Conservation (phyloP, 768 basidiomycete genomes). For the Mycena epipterygia region DNA sequence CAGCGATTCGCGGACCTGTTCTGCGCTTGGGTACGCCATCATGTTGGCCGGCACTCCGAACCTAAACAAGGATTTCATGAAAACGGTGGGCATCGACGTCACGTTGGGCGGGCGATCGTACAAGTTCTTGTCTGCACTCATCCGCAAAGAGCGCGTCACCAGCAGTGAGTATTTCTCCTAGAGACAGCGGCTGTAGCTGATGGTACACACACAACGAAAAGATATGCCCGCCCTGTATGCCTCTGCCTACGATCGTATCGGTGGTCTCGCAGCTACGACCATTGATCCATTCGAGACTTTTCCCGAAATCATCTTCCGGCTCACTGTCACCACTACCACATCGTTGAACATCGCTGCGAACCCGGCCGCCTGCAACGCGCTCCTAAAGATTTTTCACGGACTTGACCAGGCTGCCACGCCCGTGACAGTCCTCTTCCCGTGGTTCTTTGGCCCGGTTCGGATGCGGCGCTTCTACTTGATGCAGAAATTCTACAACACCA, state of each 20-base stretch:
- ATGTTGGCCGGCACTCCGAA: constrained; percentile 18
- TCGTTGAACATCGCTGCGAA: constrained; percentile 9
- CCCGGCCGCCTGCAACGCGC: neutral
- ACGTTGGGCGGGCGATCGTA: constrained; percentile 17
- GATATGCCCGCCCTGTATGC: constrained; percentile 2
- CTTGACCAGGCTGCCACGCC: constrained; percentile 11
- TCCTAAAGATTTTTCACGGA: constrained; percentile 1
- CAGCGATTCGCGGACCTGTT: constrained; percentile 1
- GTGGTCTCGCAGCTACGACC: neutral
- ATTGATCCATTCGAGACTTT: constrained; percentile 15
- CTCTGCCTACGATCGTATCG: neutral
- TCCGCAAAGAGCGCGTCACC: constrained; percentile 13
- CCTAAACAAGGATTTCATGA: constrained; percentile 20
- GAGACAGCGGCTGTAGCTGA: neutral
- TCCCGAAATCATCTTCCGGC: no score
- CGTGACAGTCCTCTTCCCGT: constrained; percentile 15
- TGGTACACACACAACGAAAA: neutral
- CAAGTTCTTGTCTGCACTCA: constrained; percentile 10
- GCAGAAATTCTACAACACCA: constrained; percentile 8
- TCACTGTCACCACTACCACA: no score
- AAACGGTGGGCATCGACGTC: constrained; percentile 7
- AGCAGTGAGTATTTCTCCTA: neutral
- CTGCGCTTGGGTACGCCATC: constrained; percentile 10
- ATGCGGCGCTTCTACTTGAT: constrained; percentile 22
- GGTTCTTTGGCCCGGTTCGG: constrained; percentile 14